phyloP scores from a whole-genome alignment of 345 rosid genomes.

The Capsella bursapastoris region DNA sequence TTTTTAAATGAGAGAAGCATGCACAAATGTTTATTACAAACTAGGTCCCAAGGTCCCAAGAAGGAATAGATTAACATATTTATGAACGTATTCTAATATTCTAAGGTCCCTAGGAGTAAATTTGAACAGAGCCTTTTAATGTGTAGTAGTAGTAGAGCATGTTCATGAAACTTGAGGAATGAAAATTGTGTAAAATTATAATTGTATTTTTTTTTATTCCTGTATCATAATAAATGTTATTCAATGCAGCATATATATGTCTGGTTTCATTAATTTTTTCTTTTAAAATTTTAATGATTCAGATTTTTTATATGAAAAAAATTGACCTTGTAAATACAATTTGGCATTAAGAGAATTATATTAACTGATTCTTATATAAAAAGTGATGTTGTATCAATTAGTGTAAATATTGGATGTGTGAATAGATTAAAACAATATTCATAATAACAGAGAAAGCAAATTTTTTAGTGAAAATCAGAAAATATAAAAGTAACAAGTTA shows the following conservation, averaged over 20 bases:
- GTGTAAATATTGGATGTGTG: neutral
- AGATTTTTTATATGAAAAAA: no score
- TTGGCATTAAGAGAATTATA: neutral
- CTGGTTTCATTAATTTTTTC: neutral
- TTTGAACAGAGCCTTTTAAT: neutral
- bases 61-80: no score
- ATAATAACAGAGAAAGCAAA: neutral
- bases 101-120: no score
- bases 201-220: neutral
- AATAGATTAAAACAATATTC: neutral
- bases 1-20: no score
- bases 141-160: neutral
- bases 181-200: neutral
- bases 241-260: neutral
- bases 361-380: neutral
- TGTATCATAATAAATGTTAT: no score
- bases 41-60: neutral
- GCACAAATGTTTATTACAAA: no score
- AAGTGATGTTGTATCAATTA: neutral
- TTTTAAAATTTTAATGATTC: no score
- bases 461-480: neutral
- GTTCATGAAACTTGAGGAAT: neutral
- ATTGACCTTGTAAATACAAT: no score
- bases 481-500: no score
- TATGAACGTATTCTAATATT: neutral